phyloP scores from a whole-genome alignment of 768 basidiomycete genomes.

The Mycena filopes region DNA sequence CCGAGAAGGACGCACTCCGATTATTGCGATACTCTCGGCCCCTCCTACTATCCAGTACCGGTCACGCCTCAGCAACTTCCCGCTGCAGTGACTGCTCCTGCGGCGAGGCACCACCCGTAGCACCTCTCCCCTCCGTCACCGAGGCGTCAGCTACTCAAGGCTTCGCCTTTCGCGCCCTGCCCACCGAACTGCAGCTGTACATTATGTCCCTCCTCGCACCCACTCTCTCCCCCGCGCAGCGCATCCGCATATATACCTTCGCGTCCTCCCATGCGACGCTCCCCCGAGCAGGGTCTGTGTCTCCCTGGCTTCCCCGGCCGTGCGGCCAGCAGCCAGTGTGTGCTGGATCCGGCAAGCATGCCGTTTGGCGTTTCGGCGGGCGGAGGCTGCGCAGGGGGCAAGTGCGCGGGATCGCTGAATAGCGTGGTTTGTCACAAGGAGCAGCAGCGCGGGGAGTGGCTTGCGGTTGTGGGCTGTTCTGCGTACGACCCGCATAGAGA shows the following conservation, averaged over 20 bases:
- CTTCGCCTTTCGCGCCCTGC: conserved; percentile 55
- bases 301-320: conserved; percentile 26
- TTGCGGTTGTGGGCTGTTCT: conserved; percentile 58
- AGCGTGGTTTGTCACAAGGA: conserved; percentile 53
- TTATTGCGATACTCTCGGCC: conserved; percentile 63
- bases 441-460: conserved; percentile 58
- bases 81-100: conserved; percentile 16
- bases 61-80: background rate
- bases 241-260: conserved; percentile 61
- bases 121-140: background rate
- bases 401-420: conserved; percentile 51
- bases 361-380: conserved; percentile 37
- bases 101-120: conserved; percentile 12
- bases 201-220: conserved; percentile 70
- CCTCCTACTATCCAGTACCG: conserved; percentile 51
- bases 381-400: conserved; percentile 46
- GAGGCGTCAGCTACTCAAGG: conserved; percentile 31
- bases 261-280: conserved; percentile 61
- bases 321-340: conserved; percentile 31
- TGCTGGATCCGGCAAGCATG: conserved; percentile 50
- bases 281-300: conserved; percentile 44
- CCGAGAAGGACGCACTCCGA: conserved; percentile 57
- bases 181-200: conserved; percentile 66
- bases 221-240: conserved; percentile 64
- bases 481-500: conserved; percentile 48